phyloP scores from a whole-genome alignment of 306 rosid genomes.

The Sphenostylis stenocarpa region DNA sequence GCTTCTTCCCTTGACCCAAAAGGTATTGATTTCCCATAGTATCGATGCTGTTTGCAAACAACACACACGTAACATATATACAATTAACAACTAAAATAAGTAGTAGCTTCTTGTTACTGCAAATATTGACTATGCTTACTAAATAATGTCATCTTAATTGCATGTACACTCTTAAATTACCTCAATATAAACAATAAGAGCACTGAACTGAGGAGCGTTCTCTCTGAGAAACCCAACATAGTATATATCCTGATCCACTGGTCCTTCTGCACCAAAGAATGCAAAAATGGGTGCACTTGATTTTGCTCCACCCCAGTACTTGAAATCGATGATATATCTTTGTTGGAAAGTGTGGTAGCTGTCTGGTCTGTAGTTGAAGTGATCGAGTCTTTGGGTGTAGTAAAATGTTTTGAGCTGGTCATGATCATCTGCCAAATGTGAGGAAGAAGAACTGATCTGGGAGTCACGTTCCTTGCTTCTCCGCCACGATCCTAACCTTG shows the following conservation, averaged over 20 bases:
- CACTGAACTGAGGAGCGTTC: slow-evolving; percentile 45
- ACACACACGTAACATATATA: not conserved
- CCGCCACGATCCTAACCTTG: slow-evolving; percentile 37
- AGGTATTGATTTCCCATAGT: slow-evolving; percentile 54
- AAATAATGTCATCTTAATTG: not conserved
- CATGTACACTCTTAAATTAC: slow-evolving; percentile 18
- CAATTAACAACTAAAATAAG: not conserved
- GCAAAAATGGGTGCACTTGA: slow-evolving; percentile 54
- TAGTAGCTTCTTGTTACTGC: not conserved
- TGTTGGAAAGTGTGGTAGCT: slow-evolving; percentile 52
- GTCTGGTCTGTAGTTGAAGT: slow-evolving; percentile 54
- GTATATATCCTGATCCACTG: slow-evolving; percentile 14
- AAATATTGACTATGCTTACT: not conserved
- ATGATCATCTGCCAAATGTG: not conserved
- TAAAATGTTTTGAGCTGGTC: slow-evolving; percentile 29
- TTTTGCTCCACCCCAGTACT: slow-evolving; percentile 45
- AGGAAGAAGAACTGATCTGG: slow-evolving; percentile 18
- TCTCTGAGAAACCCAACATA: slow-evolving; percentile 38
- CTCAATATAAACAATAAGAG: slow-evolving; percentile 52
- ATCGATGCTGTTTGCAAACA: slow-evolving; percentile 22
- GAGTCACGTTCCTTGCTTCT: slow-evolving; percentile 3
- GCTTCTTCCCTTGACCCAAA: slow-evolving; percentile 42
- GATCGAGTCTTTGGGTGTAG: slow-evolving; percentile 55
- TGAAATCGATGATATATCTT: slow-evolving; percentile 43
- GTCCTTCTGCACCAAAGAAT: slow-evolving; percentile 49